phyloP scores from a whole-genome alignment of 805 yeast genomes.

The Komagataella phaffii region DNA sequence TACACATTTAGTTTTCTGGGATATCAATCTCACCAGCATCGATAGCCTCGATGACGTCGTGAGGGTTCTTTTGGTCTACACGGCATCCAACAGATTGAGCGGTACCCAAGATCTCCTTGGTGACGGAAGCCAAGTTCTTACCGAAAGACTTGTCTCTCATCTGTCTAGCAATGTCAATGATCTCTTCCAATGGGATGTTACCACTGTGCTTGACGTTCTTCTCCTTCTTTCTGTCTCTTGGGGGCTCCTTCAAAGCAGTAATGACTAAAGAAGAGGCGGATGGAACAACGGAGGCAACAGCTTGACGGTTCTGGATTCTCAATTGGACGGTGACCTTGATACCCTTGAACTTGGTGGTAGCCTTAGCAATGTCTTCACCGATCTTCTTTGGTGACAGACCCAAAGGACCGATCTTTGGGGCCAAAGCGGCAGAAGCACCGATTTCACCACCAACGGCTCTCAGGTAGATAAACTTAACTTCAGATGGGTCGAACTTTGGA shows the following conservation, averaged over 20 bases:
- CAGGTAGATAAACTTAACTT: conserved; percentile 96
- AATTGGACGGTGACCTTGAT: conserved; percentile 97
- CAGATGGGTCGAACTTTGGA: conserved; percentile 97
- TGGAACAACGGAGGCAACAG: conserved; percentile 97
- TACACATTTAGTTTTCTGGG: background rate
- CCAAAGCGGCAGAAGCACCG: conserved; percentile 98
- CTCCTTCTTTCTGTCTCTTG: conserved; percentile 99
- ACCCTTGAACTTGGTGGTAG: conserved; percentile 98
- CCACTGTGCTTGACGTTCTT: conserved; percentile 99
- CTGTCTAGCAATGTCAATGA: conserved; percentile 92
- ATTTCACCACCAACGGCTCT: conserved; percentile 99
- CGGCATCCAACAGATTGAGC: conserved; percentile 99
- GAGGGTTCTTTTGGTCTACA: conserved; percentile 99
- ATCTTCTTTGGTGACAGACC: conserved; percentile 99
- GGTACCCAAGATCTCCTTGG: conserved; percentile 98
- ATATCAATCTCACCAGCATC: conserved; percentile 93
- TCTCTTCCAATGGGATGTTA: conserved; percentile 94
- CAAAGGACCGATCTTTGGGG: conserved; percentile 99
- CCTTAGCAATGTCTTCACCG: conserved; percentile 99
- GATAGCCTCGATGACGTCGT: conserved; percentile 96
- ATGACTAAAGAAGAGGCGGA: conserved; percentile 98
- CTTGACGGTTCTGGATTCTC: conserved; percentile 99
- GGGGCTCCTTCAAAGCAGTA: conserved; percentile 98
- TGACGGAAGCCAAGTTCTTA: conserved; percentile 90
- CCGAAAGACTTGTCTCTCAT: conserved; percentile 98